Evolutionary conservation across 2,329 filamentous ascomycete species (phyloP).

Genomic region (Penicillium fuscoglaucum): DNA sequence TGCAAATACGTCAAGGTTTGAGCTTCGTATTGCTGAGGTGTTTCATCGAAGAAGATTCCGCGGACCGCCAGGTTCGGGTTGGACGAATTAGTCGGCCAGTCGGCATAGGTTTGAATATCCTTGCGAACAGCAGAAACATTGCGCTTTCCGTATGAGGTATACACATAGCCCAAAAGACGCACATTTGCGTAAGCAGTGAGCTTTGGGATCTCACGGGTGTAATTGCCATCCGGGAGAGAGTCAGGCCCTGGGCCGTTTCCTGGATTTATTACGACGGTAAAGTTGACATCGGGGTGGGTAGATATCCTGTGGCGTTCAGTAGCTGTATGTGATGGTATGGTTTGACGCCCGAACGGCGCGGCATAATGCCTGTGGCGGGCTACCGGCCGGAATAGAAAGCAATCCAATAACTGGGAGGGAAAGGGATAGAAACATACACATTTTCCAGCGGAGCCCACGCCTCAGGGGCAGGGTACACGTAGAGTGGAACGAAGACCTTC

Average conservation of each 20-base stretch:
- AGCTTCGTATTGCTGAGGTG: slow-evolving; percentile 41
- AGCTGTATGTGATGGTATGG: slow-evolving; percentile 11
- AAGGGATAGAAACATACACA: slow-evolving; percentile 38
- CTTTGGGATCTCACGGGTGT: slow-evolving; percentile 44
- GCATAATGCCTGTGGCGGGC: slow-evolving; percentile 14
- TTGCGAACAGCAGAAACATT: slow-evolving; percentile 42
- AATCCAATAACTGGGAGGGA: neutral
- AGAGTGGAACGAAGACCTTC: slow-evolving; percentile 51
- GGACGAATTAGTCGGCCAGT: slow-evolving; percentile 43
- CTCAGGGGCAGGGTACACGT: slow-evolving; percentile 50
- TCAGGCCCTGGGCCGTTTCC: slow-evolving; percentile 49
- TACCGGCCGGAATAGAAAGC: slow-evolving; percentile 13
- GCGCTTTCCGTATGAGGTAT: slow-evolving; percentile 50
- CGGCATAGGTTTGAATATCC: slow-evolving; percentile 50
- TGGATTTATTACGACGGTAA: slow-evolving; percentile 54
- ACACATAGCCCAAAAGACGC: slow-evolving; percentile 52
- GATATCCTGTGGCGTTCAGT: slow-evolving; percentile 37
- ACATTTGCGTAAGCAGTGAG: slow-evolving; percentile 50
- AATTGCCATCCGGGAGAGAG: slow-evolving; percentile 46
- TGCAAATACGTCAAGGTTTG: slow-evolving; percentile 36
- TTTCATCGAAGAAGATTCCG: slow-evolving; percentile 54
- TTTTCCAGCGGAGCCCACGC: slow-evolving; percentile 49
- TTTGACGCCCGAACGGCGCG: slow-evolving; percentile 13
- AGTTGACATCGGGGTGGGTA: slow-evolving; percentile 45
- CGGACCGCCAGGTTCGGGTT: slow-evolving; percentile 44